Percentiles rank a stretch among this genome's conserved stretches.
Evolutionary conservation across 2,329 filamentous ascomycete species (phyloP).

Genomic region (Colletotrichum tropicale): DNA sequence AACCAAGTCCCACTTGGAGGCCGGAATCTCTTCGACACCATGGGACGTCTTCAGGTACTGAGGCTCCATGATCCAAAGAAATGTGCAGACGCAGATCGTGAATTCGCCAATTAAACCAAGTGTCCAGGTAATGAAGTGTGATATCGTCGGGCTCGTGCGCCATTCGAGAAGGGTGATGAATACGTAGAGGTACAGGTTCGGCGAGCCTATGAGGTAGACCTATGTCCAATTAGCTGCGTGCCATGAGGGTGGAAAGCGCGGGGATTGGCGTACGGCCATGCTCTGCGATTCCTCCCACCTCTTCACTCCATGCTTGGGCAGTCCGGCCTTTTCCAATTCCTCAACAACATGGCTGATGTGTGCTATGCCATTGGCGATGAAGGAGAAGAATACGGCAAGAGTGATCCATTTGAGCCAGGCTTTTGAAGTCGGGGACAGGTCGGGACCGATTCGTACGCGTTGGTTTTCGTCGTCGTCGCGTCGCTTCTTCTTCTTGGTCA

Average conservation of each 20-base stretch:
- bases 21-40: neutral
- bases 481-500: slow-evolving; percentile 62
- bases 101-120: slow-evolving; percentile 76
- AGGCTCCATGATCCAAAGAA: slow-evolving; percentile 63
- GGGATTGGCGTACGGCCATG: slow-evolving; percentile 5
- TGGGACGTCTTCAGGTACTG: slow-evolving; percentile 5
- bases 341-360: slow-evolving; percentile 17
- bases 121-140: slow-evolving; percentile 82
- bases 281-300: slow-evolving; percentile 13
- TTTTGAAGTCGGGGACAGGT: slow-evolving; percentile 61
- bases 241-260: slow-evolving; percentile 11
- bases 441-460: slow-evolving; percentile 38
- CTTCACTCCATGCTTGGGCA: neutral
- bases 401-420: slow-evolving; percentile 78
- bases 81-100: slow-evolving; percentile 71
- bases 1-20: slow-evolving; percentile 60
- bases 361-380: slow-evolving; percentile 75
- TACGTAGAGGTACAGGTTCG: slow-evolving; percentile 87
- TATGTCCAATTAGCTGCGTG: slow-evolving; percentile 38
- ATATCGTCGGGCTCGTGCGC: slow-evolving; percentile 77
- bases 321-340: slow-evolving; percentile 1
- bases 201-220: slow-evolving; percentile 85
- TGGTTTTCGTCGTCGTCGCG: slow-evolving; percentile 32
- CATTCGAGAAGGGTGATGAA: slow-evolving; percentile 87
- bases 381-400: slow-evolving; percentile 72